phyloP scores from a whole-genome alignment of 2,329 filamentous ascomycete genomes.

The Cylindrodendrum hubeiense region DNA sequence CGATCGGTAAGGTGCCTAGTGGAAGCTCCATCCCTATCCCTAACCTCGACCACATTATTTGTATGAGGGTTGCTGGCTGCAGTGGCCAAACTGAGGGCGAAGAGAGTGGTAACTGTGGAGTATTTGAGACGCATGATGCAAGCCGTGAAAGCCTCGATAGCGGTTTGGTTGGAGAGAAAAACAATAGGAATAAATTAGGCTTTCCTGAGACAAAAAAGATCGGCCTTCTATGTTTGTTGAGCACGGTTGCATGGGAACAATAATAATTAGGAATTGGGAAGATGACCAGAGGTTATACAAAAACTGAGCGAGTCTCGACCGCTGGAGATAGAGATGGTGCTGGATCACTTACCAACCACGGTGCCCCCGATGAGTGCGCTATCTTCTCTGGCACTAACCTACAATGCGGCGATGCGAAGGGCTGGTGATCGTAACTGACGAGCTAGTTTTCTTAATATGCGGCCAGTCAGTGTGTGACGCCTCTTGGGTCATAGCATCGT shows the following conservation, averaged over 20 bases:
- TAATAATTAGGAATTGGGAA: neutral
- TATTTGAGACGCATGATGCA: slow-evolving; percentile 1
- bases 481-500: no score
- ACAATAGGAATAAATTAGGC: neutral
- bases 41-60: neutral
- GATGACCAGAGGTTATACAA: neutral
- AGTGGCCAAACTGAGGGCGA: neutral
- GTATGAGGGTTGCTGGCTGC: neutral
- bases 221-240: no score
- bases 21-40: neutral
- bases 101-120: neutral
- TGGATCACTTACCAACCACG: neutral
- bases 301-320: neutral
- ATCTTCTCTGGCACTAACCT: no score
- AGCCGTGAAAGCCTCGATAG: neutral
- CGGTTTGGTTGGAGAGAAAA: neutral
- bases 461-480: neutral
- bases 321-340: no score
- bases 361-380: neutral
- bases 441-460: neutral
- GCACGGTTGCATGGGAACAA: no score
- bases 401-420: neutral
- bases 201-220: no score
- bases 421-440: neutral
- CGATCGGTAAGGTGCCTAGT: neutral